These are phyloP conservation scores for Epichloe gansuensis DNA, from an alignment of 2,329 filamentous ascomycete species.

Conservation along the genomic window DNA sequence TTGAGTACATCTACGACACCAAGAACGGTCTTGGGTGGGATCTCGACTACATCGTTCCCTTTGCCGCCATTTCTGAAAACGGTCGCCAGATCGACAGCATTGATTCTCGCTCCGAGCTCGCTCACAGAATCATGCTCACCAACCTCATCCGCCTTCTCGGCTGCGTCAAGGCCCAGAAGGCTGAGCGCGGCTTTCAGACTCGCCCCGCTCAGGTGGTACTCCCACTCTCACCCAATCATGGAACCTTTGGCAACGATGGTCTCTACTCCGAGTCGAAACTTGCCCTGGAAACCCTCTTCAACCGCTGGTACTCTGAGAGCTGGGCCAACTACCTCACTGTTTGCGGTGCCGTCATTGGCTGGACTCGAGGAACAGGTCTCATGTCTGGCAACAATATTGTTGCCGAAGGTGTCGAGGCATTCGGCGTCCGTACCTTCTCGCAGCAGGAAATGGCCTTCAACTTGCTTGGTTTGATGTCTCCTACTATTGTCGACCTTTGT, in stretches of 20 bases:
- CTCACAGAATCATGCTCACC: slow-evolving; percentile 97
- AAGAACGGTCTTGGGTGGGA: slow-evolving; percentile 98
- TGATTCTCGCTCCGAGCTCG: slow-evolving; percentile 94
- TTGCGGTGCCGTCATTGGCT: slow-evolving; percentile 95
- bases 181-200: slow-evolving; percentile 78
- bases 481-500: slow-evolving; percentile 86
- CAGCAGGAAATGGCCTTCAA: slow-evolving; percentile 99
- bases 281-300: slow-evolving; percentile 92
- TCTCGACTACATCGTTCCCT: slow-evolving; percentile 88
- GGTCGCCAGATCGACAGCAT: slow-evolving; percentile 94
- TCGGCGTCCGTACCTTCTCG: slow-evolving; percentile 95
- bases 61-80: slow-evolving; percentile 95
- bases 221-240: slow-evolving; percentile 93
- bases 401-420: slow-evolving; percentile 90
- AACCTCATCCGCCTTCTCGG: slow-evolving; percentile 89
- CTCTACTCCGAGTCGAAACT: slow-evolving; percentile 98
- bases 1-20: slow-evolving; percentile 92
- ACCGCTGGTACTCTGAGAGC: slow-evolving; percentile 94
- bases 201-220: slow-evolving; percentile 93
- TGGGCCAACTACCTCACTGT: slow-evolving; percentile 98
- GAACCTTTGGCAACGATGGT: slow-evolving; percentile 95
- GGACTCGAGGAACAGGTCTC: slow-evolving; percentile 95
- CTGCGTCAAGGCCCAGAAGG: slow-evolving; percentile 82
- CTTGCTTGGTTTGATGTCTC: slow-evolving; percentile 88
- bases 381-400: slow-evolving; percentile 98